phyloP scores from a whole-genome alignment of 345 rosid species.

The Eucalyptus regnans region DNA sequence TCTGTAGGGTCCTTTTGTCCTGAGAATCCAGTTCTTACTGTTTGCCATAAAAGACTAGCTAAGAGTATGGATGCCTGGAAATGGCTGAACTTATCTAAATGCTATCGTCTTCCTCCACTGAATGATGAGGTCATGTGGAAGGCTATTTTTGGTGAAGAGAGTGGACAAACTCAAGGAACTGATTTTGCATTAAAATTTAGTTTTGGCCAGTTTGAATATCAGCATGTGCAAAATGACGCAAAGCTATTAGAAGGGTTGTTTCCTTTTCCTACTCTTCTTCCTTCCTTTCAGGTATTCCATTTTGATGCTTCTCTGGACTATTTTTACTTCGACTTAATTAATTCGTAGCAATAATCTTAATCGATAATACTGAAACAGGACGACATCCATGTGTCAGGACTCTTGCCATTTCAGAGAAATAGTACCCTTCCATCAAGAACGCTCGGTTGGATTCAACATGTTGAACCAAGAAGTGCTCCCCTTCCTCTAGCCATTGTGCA shows the following conservation, averaged over 20 bases:
- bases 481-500: conserved; percentile 81
- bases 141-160: conserved; percentile 43
- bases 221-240: conserved; percentile 42
- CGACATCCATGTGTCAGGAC: conserved; percentile 43
- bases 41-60: conserved; percentile 40
- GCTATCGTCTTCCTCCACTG: conserved; percentile 59
- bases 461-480: conserved; percentile 48
- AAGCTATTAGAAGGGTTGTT: conserved; percentile 61
- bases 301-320: neutral
- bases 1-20: conserved; percentile 40
- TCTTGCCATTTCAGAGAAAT: conserved; percentile 80
- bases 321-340: neutral
- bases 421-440: conserved; percentile 78
- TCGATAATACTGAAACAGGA: conserved; percentile 34
- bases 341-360: neutral
- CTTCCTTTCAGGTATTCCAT: conserved; percentile 56
- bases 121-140: conserved; percentile 58
- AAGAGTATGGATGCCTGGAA: conserved; percentile 38
- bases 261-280: conserved; percentile 93
- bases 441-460: conserved; percentile 57
- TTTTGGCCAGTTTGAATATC: conserved; percentile 46
- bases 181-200: conserved; percentile 70
- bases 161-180: conserved; percentile 33
- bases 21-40: conserved; percentile 71
- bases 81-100: conserved; percentile 43